Evolutionary conservation across 108 stramenopile species (phyloP), one percentile per base, ranked within the genome.

Genomic region (Skeletonema potamos): DNA sequence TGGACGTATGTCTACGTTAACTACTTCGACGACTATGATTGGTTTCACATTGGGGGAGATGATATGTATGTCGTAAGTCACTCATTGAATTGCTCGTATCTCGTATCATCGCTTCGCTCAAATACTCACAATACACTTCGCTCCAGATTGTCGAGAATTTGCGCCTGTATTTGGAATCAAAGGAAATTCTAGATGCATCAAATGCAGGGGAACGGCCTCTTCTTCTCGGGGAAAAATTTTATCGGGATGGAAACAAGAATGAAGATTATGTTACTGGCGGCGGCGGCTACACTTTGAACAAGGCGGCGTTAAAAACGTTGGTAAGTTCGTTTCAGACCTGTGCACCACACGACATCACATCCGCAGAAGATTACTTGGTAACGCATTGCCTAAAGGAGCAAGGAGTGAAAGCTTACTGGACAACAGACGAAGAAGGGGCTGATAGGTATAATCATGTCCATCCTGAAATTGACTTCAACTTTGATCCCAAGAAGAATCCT

Each of bases 21-120:
- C 66, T 95, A 89, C 57, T 37, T 56, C 13, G 76, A 90, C 20
- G 81, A 92, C 7, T 97, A 77, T 66, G 96, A 97, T 60, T 97
- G 60, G 57, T 96, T 93, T 70, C 77, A 89, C 57, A 30, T 94
- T 22, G 64, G 73, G 18, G 89, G 87, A 8, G 96, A 97, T 64
- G 96, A 97, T 64, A 79, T 85, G 43, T 59, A 63, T 29, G 28
- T 84, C 17, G 28, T n/a, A n/a, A n/a, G n/a, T n/a, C n/a, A n/a
- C n/a, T n/a, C n/a, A n/a, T n/a, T n/a, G n/a, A n/a, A n/a, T n/a
- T n/a, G n/a, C n/a, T n/a, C n/a, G n/a, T n/a, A n/a, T n/a, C n/a
- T n/a, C n/a, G n/a, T n/a, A n/a, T n/a, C n/a, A n/a, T n/a, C n/a
- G n/a, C n/a, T n/a, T n/a, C n/a, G n/a, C n/a, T n/a, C n/a, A n/a